Percentiles rank a stretch among this genome's conserved stretches.
Conservation (phyloP, 768 basidiomycete genomes). For the Lepiota brunneoincarnata region DNA sequence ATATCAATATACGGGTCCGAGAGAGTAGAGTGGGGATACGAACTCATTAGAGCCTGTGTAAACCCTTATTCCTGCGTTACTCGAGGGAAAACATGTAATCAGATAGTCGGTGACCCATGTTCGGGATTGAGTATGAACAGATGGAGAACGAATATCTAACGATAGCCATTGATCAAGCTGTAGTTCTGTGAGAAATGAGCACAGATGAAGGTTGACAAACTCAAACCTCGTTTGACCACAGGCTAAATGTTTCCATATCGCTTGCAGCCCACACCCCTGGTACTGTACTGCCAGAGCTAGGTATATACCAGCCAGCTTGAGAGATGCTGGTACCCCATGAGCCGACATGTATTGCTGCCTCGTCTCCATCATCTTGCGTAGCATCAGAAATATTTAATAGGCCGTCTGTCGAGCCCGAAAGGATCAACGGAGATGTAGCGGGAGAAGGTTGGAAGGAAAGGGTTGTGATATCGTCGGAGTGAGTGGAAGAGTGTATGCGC, state of each 20-base stretch:
- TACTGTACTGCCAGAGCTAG: slow-evolving; percentile 24
- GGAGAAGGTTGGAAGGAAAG: slow-evolving; percentile 47
- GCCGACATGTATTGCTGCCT: slow-evolving; percentile 76
- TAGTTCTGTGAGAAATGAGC: background rate
- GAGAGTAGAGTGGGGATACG: slow-evolving; percentile 15
- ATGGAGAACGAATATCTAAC: slow-evolving; percentile 63
- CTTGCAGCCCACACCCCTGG: slow-evolving; percentile 72
- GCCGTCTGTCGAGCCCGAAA: slow-evolving; percentile 88
- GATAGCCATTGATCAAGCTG: slow-evolving; percentile 60
- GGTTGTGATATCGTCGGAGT: slow-evolving; percentile 90
- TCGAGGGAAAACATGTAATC: slow-evolving; percentile 46
- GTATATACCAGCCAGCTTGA: slow-evolving; percentile 60
- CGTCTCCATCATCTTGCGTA: slow-evolving; percentile 83
- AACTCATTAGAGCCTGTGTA: slow-evolving; percentile 79
- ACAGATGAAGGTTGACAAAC: background rate
- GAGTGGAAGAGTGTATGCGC: slow-evolving; percentile 79
- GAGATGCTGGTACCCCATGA: slow-evolving; percentile 84
- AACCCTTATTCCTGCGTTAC: slow-evolving; percentile 38
- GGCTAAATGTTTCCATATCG: slow-evolving; percentile 93
- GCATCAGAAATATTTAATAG: slow-evolving; percentile 70
- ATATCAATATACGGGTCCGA: background rate
- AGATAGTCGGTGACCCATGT: slow-evolving; percentile 84
- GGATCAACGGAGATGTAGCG: slow-evolving; percentile 33
- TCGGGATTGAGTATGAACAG: slow-evolving; percentile 50
- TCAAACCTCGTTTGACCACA: slow-evolving; percentile 73